These are phyloP conservation scores for Amaranthus cruentus DNA, from an alignment of 148 eudicot species.

Conservation along the genomic window DNA sequence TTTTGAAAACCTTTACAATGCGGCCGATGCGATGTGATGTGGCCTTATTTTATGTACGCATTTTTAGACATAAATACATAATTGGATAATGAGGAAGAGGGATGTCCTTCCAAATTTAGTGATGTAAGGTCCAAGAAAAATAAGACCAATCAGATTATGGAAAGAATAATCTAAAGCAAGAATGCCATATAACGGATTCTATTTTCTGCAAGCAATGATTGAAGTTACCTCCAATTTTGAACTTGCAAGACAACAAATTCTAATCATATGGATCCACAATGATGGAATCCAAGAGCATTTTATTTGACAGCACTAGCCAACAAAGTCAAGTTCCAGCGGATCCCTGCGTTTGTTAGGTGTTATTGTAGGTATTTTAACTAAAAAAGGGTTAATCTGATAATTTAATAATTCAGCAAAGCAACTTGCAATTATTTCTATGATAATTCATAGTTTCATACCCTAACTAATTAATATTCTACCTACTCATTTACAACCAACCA, in stretches of 20 bases:
- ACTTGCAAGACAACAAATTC: not conserved
- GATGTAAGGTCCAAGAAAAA: no score
- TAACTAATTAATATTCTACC: not conserved
- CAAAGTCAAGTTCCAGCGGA: not conserved
- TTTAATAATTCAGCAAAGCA: not conserved
- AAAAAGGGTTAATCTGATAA: not conserved
- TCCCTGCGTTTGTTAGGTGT: not conserved
- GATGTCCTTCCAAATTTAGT: no score
- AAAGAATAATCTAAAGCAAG: no score
- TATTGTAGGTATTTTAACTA: not conserved
- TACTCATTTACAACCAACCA: not conserved
- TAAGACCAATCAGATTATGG: no score
- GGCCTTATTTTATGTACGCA: no score
- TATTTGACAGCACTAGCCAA: conserved; percentile 6
- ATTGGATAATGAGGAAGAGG: no score
- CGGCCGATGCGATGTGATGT: no score
- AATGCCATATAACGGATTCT: no score
- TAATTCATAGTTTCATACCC: not conserved
- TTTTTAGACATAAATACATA: no score
- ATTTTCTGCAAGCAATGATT: no score
- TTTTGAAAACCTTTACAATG: no score
- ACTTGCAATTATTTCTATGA: not conserved
- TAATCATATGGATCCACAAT: not conserved
- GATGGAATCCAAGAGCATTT: conserved; percentile 3
- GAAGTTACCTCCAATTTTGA: not conserved